Evolutionary conservation across 305 asterid species (phyloP).

Genomic region (Lippia alba): DNA sequence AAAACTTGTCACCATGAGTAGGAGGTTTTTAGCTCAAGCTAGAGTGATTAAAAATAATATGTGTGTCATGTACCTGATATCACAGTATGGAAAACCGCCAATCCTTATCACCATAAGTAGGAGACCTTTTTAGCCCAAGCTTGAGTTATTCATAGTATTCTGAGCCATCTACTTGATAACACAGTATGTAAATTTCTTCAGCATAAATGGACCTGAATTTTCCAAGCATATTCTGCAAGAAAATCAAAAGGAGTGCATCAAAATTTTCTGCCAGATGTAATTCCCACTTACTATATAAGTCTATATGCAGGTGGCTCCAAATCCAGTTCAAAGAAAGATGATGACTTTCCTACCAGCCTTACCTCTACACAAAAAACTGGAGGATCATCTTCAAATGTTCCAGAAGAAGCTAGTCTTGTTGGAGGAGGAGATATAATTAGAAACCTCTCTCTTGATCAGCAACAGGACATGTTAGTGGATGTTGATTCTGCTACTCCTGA

Average conservation of each 20-base stretch:
- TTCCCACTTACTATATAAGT: neutral
- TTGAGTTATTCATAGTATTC: no score
- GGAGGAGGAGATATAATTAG: constrained; percentile 41
- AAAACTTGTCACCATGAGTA: no score
- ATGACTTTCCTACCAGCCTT: constrained; percentile 53
- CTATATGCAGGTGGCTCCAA: constrained; percentile 69
- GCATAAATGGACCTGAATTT: neutral
- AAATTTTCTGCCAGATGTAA: neutral
- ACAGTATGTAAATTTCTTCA: neutral
- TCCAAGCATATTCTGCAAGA: constrained; percentile 10
- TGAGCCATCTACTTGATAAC: no score
- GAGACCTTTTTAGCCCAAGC: no score
- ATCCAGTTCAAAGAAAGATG: constrained; percentile 60
- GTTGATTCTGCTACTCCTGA: constrained; percentile 71
- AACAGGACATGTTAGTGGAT: constrained; percentile 38
- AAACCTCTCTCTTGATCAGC: constrained; percentile 47
- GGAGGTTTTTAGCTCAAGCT: no score
- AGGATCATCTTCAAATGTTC: constrained; percentile 57
- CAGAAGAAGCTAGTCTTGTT: no score
- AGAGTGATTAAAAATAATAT: no score
- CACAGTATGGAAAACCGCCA: neutral
- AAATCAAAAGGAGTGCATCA: neutral
- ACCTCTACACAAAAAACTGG: constrained; percentile 43
- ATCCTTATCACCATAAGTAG: no score
- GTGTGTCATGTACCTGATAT: neutral